phyloP scores from a whole-genome alignment of 2,329 filamentous ascomycete genomes.

The Aspergillus caelatus region DNA sequence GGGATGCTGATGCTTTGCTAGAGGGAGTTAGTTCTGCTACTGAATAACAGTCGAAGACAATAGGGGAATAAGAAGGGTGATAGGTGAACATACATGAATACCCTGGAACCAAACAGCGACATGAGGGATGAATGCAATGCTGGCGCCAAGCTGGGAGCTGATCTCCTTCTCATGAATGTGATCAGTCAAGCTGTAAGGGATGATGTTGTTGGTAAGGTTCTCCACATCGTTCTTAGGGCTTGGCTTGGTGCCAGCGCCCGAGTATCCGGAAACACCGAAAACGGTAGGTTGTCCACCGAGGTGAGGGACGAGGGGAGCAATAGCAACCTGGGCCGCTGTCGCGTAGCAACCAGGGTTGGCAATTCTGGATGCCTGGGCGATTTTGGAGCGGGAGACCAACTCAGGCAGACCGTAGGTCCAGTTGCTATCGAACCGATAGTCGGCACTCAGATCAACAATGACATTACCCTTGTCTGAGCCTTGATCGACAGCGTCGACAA shows the following conservation, averaged over 20 bases:
- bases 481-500: constrained; percentile 82
- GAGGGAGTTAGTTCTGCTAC: constrained; percentile 19
- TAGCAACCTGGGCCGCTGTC: constrained; percentile 86
- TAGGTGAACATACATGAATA: constrained; percentile 63
- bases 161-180: constrained; percentile 97
- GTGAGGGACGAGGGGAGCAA: constrained; percentile 77
- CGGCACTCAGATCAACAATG: constrained; percentile 92
- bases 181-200: constrained; percentile 87
- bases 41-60: not conserved
- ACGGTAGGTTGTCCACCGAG: constrained; percentile 78
- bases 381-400: constrained; percentile 73
- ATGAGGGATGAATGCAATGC: constrained; percentile 87
- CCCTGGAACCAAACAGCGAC: constrained; percentile 97
- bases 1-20: constrained; percentile 86
- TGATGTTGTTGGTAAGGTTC: constrained; percentile 80
- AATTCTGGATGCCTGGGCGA: constrained; percentile 79
- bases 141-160: constrained; percentile 70
- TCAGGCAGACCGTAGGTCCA: constrained; percentile 95
- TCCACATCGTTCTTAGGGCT: constrained; percentile 90
- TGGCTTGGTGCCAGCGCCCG: constrained; percentile 91
- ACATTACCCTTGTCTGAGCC: constrained; percentile 69
- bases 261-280: constrained; percentile 93
- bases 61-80: not conserved
- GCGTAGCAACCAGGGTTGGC: constrained; percentile 95
- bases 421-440: constrained; percentile 82